Percentiles rank a stretch among this genome's conserved stretches.
phyloP scores from a whole-genome alignment of 116 monocot genomes.

The Papilionanthe hybrid region DNA sequence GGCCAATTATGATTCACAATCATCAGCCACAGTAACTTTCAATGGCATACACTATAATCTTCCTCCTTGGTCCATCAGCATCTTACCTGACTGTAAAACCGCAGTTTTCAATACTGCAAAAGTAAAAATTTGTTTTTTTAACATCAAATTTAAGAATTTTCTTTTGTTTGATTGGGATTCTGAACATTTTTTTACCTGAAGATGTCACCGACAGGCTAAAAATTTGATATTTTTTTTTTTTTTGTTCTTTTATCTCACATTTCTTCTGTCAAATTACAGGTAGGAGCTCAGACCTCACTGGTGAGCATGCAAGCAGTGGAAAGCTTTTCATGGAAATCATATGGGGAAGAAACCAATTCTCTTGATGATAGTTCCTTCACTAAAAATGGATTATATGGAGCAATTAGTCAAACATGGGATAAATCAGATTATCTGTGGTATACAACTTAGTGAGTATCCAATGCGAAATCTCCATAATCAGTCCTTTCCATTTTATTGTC shows the following conservation, averaged over 20 bases:
- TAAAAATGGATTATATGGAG: slow-evolving; percentile 54
- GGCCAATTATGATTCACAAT: slow-evolving; percentile 52
- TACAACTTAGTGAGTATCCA: slow-evolving; percentile 66
- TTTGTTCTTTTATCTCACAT: neutral
- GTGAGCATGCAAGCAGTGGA: slow-evolving; percentile 46
- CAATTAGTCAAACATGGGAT: slow-evolving; percentile 62
- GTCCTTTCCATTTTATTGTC: neutral
- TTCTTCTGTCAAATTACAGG: slow-evolving; percentile 22
- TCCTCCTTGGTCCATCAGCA: slow-evolving; percentile 98
- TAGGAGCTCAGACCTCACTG: slow-evolving; percentile 29
- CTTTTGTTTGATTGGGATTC: too few species aligned
- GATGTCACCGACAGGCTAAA: too few species aligned
- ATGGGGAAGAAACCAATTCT: slow-evolving; percentile 43
- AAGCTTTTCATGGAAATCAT: slow-evolving; percentile 64
- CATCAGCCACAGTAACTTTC: too few species aligned
- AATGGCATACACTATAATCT: slow-evolving; percentile 39
- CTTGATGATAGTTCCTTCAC: slow-evolving; percentile 43
- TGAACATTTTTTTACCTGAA: too few species aligned
- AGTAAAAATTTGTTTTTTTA: slow-evolving; percentile 33
- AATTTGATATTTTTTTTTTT: neutral
- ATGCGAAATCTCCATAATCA: neutral
- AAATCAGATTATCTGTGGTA: slow-evolving; percentile 79
- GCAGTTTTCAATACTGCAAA: slow-evolving; percentile 81
- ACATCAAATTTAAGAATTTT: neutral
- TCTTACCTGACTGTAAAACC: slow-evolving; percentile 91